These are phyloP conservation scores for Acer saccharum DNA, from an alignment of 345 rosid species.

Conservation along the genomic window DNA sequence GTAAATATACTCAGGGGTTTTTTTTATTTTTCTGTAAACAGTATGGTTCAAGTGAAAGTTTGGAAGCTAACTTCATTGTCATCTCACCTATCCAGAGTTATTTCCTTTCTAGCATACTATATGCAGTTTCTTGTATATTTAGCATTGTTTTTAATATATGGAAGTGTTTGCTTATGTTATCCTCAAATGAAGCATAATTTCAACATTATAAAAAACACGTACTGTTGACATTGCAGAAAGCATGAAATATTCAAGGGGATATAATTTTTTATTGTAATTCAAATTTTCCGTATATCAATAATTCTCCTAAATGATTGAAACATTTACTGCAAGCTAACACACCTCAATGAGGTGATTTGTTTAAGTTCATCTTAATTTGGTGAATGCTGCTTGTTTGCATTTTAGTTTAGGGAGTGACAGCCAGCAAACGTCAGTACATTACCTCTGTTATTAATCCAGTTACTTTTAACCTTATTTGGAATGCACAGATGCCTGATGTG, in stretches of 20 bases:
- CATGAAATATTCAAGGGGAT: neutral
- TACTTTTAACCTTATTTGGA: conserved; percentile 14
- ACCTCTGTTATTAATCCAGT: neutral
- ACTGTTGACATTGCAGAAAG: neutral
- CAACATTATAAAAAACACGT: no score
- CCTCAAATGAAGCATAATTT: no score
- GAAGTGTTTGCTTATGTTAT: no score
- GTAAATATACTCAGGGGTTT: neutral
- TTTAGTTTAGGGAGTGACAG: neutral
- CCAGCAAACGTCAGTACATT: neutral
- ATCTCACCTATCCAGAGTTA: neutral
- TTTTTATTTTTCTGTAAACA: neutral
- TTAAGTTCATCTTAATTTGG: neutral
- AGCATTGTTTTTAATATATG: neutral
- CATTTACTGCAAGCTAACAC: neutral
- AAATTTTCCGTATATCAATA: neutral
- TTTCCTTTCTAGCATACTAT: neutral
- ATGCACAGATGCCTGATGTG: conserved; percentile 79
- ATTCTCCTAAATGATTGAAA: neutral
- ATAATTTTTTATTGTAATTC: no score
- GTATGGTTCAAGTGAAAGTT: neutral
- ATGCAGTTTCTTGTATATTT: neutral
- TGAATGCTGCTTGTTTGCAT: neutral
- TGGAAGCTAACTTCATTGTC: neutral
- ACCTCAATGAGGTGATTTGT: neutral